Evolutionary conservation across 2,329 filamentous ascomycete species (phyloP).

Genomic region (Arthrobotrys pseudoclavata): DNA sequence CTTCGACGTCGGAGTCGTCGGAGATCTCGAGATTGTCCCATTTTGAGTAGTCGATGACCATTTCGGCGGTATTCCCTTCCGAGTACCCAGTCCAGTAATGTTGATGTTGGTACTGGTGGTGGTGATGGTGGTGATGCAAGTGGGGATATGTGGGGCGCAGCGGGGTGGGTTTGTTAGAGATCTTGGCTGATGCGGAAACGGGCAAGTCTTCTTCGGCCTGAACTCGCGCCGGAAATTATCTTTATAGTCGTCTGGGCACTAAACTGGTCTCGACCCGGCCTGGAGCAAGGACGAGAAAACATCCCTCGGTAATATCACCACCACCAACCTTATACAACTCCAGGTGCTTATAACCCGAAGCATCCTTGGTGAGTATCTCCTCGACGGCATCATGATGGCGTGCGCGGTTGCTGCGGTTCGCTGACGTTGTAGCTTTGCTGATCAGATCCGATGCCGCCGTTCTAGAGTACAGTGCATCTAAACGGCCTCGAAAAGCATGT

Average conservation of each 20-base stretch:
- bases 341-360: neutral
- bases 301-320: conserved; percentile 19
- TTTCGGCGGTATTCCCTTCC: conserved; percentile 62
- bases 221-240: conserved; percentile 24
- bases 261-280: neutral
- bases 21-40: conserved; percentile 81
- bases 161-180: conserved; percentile 13
- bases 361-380: neutral
- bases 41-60: conserved; percentile 67
- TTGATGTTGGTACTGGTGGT: neutral
- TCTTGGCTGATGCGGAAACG: conserved; percentile 17
- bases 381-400: conserved; percentile 7
- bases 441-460: conserved; percentile 48
- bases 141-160: conserved; percentile 49
- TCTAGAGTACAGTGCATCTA: conserved; percentile 5
- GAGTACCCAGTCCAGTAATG: neutral
- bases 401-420: conserved; percentile 17
- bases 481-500: conserved; percentile 34
- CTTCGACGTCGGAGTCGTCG: conserved; percentile 97
- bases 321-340: neutral
- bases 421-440: conserved; percentile 21
- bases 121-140: conserved; percentile 8
- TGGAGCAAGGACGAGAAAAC: too few species aligned
- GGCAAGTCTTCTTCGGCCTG: neutral
- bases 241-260: conserved; percentile 8